Conservation (phyloP, 1,139 yeast species). For the Scheffersomyces segobiensis region DNA sequence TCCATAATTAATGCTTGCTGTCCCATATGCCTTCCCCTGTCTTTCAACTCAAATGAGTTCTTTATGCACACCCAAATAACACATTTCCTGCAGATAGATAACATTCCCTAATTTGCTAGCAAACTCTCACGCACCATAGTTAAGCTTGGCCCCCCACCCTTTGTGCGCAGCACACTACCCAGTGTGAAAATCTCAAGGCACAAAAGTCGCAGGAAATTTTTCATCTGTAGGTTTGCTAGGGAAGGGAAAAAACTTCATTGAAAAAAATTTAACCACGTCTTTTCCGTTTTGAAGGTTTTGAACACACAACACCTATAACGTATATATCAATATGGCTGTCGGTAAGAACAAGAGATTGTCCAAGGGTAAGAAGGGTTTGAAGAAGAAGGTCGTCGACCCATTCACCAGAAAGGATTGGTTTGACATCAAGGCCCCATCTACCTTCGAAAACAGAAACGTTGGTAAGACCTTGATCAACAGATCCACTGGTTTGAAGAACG, state of each 20-base stretch:
- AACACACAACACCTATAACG: not conserved
- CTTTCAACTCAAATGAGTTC: not conserved
- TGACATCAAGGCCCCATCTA: conserved; percentile 93
- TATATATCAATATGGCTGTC: conserved; percentile 65
- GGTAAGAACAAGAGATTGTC: conserved; percentile 96
- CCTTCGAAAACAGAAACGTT: conserved; percentile 90
- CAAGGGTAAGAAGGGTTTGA: conserved; percentile 93
- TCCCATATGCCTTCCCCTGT: not conserved
- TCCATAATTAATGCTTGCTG: not conserved
- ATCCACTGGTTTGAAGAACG: conserved; percentile 90
- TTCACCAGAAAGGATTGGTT: conserved; percentile 95
- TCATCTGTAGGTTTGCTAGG: not conserved
- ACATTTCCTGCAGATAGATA: not conserved
- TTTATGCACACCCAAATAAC: not conserved
- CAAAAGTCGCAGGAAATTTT: not conserved
- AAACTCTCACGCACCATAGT: not conserved
- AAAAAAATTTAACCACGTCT: not conserved
- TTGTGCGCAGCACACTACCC: not conserved
- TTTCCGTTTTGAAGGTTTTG: not conserved
- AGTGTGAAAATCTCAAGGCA: not conserved
- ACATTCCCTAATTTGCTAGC: not conserved
- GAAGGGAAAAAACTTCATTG: not conserved
- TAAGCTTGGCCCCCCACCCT: not conserved
- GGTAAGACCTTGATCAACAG: conserved; percentile 95
- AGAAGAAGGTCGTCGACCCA: conserved; percentile 96